phyloP scores from a whole-genome alignment of 148 eudicot genomes.

The Persicaria maculosa region DNA sequence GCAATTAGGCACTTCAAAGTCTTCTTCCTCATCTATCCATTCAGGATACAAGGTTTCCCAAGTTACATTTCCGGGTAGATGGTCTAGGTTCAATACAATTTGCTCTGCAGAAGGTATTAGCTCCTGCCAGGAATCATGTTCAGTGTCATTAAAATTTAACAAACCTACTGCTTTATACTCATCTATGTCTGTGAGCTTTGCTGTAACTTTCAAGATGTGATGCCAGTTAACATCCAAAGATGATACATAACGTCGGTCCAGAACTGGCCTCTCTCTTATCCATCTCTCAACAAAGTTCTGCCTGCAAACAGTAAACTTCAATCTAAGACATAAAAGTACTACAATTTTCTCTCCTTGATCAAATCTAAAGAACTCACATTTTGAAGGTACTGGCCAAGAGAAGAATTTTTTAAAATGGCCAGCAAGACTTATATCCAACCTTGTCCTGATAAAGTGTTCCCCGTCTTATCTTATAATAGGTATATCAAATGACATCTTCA shows the following conservation, averaged over 20 bases:
- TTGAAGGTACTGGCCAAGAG: slow-evolving; percentile 22
- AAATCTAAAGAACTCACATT: background rate
- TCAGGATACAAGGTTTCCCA: slow-evolving; percentile 12
- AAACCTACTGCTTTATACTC: slow-evolving; percentile 68
- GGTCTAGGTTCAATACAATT: slow-evolving; percentile 47
- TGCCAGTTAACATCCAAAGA: slow-evolving; percentile 49
- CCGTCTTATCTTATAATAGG: background rate
- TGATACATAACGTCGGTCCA: slow-evolving; percentile 56
- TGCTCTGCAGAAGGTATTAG: slow-evolving; percentile 70
- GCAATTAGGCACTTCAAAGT: slow-evolving; percentile 7
- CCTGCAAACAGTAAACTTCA: slow-evolving; percentile 31
- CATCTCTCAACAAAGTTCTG: slow-evolving; percentile 48
- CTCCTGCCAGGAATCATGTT: slow-evolving; percentile 55
- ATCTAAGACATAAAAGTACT: background rate
- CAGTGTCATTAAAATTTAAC: slow-evolving; percentile 63
- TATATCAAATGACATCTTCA: background rate
- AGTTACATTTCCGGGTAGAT: slow-evolving; percentile 16
- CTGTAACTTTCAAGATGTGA: slow-evolving; percentile 38
- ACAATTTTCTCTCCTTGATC: background rate
- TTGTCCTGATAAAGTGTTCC: background rate
- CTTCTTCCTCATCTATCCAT: slow-evolving; percentile 17
- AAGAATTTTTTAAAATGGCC: background rate
- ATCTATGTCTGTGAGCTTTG: slow-evolving; percentile 38
- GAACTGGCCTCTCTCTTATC: slow-evolving; percentile 41
- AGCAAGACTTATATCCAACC: background rate